phyloP scores from a whole-genome alignment of 78 protist species.

The Dictyostelium purpureum region DNA sequence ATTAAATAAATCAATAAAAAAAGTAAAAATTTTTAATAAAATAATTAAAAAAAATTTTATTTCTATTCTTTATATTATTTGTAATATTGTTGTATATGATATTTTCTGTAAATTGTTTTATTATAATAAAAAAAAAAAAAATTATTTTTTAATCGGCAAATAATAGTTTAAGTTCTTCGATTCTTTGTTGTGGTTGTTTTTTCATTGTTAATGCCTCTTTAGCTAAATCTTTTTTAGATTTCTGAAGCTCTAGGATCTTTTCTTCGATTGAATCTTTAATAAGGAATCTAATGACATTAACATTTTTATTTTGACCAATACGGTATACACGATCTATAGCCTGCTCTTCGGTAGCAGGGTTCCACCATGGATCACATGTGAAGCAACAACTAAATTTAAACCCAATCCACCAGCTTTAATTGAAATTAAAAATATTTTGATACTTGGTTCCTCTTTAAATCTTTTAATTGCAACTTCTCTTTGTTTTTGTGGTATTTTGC shows the following conservation, averaged over 20 bases:
- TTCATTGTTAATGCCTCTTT: slow-evolving; percentile 53
- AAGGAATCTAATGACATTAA: slow-evolving; percentile 83
- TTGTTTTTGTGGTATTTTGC: slow-evolving; percentile 75
- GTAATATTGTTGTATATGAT: no score
- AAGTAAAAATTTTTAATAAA: no score
- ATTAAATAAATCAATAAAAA: no score
- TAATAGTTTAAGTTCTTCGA: slow-evolving; percentile 75
- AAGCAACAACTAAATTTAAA: slow-evolving; percentile 94
- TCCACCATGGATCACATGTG: slow-evolving; percentile 97
- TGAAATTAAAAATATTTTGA: slow-evolving; percentile 81
- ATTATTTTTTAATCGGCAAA: slow-evolving; percentile 54
- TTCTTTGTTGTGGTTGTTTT: slow-evolving; percentile 66
- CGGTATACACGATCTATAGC: slow-evolving; percentile 97
- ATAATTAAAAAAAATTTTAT: no score
- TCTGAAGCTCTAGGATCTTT: slow-evolving; percentile 74
- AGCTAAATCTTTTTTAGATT: slow-evolving; percentile 73
- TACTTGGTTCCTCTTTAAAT: slow-evolving; percentile 58
- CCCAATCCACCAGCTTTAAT: slow-evolving; percentile 97
- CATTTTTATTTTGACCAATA: slow-evolving; percentile 93
- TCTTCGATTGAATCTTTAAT: slow-evolving; percentile 80
- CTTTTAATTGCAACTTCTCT: slow-evolving; percentile 30
- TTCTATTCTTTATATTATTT: no score
- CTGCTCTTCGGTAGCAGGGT: slow-evolving; percentile 93
- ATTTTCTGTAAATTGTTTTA: no score
- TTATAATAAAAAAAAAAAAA: no score